Percentiles rank a stretch among this genome's conserved stretches.
Evolutionary conservation across 768 basidiomycete species (phyloP).

Genomic region (Imleria badia): DNA sequence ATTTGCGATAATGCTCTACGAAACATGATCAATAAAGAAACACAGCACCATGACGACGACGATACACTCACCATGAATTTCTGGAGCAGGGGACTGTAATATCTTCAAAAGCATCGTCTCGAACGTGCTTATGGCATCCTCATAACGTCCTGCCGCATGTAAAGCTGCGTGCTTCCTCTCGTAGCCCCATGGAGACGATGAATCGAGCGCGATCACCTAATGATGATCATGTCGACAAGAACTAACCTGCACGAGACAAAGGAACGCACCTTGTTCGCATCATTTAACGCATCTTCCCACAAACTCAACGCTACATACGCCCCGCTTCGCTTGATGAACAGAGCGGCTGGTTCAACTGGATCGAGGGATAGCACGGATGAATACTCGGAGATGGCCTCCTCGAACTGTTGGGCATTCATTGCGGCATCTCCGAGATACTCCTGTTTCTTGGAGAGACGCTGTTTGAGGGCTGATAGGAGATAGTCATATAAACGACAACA

Average conservation of each 20-base stretch:
- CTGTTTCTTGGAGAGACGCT: not conserved
- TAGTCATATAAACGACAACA: too few species aligned
- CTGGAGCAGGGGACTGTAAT: not conserved
- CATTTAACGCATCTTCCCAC: not conserved
- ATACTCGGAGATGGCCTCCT: not conserved
- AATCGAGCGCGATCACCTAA: too few species aligned
- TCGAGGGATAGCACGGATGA: not conserved
- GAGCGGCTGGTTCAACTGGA: not conserved
- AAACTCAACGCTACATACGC: not conserved
- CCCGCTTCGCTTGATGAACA: not conserved
- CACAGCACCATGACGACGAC: not conserved
- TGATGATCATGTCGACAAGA: not conserved
- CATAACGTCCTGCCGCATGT: not conserved
- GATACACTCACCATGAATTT: not conserved
- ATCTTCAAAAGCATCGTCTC: too few species aligned
- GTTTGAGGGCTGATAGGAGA: too few species aligned
- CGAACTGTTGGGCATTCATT: not conserved
- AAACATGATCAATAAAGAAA: not conserved
- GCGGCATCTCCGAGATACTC: not conserved
- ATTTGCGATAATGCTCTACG: not conserved
- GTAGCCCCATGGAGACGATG: too few species aligned
- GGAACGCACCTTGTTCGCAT: not conserved
- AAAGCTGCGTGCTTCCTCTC: not conserved
- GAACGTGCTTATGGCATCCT: not conserved
- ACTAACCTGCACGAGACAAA: not conserved